Percentiles rank a stretch among this genome's conserved stretches.
Conservation (phyloP, 2,329 filamentous ascomycete genomes). For the Dothideomycetidae sp. region DNA sequence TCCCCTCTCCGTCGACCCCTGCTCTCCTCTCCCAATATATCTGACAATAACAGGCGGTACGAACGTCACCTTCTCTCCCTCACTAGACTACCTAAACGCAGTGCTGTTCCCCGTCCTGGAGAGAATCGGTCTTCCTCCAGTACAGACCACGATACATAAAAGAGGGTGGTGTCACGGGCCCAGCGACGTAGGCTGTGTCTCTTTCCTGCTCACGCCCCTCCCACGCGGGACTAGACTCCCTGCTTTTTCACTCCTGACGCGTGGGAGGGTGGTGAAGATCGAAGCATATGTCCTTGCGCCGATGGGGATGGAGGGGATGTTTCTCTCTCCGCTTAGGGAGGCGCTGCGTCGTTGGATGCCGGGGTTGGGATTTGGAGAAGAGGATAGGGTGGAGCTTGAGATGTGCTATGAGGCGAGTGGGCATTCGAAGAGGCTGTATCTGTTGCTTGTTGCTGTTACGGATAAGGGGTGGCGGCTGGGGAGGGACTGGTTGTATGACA, state of each 20-base stretch:
- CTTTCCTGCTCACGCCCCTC: constrained; percentile 34
- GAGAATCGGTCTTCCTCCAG: constrained; percentile 35
- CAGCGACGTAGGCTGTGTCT: constrained; percentile 34
- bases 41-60: constrained; percentile 44
- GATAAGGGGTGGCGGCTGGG: constrained; percentile 33
- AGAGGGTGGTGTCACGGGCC: constrained; percentile 42
- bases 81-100: constrained; percentile 41
- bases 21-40: no score
- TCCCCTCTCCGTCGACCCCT: no score
- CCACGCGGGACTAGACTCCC: no score
- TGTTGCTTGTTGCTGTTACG: constrained; percentile 40
- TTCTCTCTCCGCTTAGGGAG: no score
- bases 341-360: no score
- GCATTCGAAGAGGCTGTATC: constrained; percentile 28
- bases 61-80: constrained; percentile 41
- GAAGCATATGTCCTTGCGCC: no score
- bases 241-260: no score
- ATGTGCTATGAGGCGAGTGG: constrained; percentile 14
- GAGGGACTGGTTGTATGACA: constrained; percentile 36
- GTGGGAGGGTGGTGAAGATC: no score
- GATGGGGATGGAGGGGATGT: no score
- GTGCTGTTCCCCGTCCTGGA: constrained; percentile 41
- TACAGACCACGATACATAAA: constrained; percentile 29
- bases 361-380: no score
- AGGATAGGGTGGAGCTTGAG: no score